Conservation (phyloP, 352 stramenopile species). For the Globisporangium takayamanum region DNA sequence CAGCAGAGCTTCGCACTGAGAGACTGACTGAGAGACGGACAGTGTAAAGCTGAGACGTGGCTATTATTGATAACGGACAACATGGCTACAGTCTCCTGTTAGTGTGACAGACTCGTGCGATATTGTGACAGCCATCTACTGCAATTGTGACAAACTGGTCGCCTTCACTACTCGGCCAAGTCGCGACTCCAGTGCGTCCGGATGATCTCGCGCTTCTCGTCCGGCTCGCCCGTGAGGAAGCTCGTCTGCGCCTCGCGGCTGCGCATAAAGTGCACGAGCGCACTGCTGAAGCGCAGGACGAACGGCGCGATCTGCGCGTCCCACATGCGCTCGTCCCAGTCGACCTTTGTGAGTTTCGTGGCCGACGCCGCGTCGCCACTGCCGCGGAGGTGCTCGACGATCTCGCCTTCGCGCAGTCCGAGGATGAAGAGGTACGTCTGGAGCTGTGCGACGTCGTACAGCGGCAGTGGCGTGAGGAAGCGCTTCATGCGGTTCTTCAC, state of each 20-base stretch:
- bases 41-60: too few species aligned
- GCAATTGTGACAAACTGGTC: background rate
- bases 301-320: slow-evolving; percentile 55
- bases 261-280: slow-evolving; percentile 72
- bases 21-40: too few species aligned
- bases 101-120: too few species aligned
- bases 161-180: background rate
- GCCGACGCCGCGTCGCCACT: slow-evolving; percentile 15
- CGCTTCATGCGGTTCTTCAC: slow-evolving; percentile 76
- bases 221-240: slow-evolving; percentile 35
- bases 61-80: too few species aligned
- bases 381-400: slow-evolving; percentile 72
- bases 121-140: too few species aligned
- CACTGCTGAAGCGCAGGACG: slow-evolving; percentile 58
- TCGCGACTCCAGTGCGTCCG: slow-evolving; percentile 53
- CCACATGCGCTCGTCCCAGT: slow-evolving; percentile 65
- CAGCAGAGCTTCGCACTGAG: too few species aligned
- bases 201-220: slow-evolving; percentile 67
- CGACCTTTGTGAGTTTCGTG: slow-evolving; percentile 67
- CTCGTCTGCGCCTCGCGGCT: slow-evolving; percentile 42
- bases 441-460: slow-evolving; percentile 77
- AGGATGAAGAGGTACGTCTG: slow-evolving; percentile 86
- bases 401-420: slow-evolving; percentile 48
- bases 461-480: slow-evolving; percentile 68
- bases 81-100: too few species aligned